phyloP scores from a whole-genome alignment of 108 stramenopile species.

The Cyclostephanos tholiformis region DNA sequence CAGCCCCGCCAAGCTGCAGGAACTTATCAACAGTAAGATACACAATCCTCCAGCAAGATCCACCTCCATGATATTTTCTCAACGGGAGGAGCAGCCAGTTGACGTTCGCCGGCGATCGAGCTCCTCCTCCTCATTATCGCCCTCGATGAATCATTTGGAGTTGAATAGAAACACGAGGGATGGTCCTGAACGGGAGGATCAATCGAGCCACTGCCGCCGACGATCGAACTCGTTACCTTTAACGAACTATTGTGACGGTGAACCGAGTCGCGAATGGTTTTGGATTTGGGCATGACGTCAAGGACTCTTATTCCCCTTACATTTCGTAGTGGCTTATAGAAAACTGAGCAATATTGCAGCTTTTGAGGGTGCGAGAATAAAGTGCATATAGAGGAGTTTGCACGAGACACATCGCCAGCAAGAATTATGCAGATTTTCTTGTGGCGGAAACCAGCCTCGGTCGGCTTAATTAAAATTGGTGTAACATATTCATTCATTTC shows the following conservation, averaged over 20 bases:
- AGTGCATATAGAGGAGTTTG: no score
- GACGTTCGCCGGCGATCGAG: neutral
- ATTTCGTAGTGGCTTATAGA: no score
- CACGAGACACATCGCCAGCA: no score
- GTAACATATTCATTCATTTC: no score
- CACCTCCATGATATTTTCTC: neutral
- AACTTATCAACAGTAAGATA: neutral
- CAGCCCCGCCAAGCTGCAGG: no score
- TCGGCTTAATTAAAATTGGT: no score
- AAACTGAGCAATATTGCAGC: no score
- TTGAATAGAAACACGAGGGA: constrained; percentile 1
- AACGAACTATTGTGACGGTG: neutral
- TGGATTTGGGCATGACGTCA: constrained; percentile 40
- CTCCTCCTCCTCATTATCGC: neutral
- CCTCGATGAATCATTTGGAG: neutral
- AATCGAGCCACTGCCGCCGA: neutral
- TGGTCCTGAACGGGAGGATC: constrained; percentile 1
- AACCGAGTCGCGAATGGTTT: constrained; percentile 42
- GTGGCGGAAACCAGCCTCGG: no score
- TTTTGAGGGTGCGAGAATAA: no score
- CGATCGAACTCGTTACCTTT: neutral
- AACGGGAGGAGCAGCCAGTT: neutral
- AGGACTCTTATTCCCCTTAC: neutral
- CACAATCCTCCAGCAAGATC: neutral
- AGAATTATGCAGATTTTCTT: no score